A percentile compares a stretch with the other conserved stretches of the same genome.
Evolutionary conservation across 176 grass and related monocot species (phyloP).

Genomic region (Metroxylon sagu): DNA sequence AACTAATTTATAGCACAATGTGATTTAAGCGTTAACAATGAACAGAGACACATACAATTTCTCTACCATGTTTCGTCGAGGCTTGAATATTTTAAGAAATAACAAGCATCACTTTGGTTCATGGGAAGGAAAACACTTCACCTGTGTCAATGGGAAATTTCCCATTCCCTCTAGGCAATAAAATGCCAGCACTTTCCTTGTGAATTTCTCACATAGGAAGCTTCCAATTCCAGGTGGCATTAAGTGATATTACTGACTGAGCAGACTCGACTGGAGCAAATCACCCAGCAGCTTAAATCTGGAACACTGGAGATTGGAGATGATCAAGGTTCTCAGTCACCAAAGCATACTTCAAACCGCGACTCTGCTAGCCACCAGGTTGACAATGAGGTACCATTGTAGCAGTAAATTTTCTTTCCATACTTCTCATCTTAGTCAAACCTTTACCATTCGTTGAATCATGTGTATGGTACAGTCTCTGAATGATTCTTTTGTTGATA

Average conservation of each 20-base stretch:
- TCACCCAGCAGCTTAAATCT: constrained; percentile 56
- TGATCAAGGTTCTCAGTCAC: constrained; percentile 36
- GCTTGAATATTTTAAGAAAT: too few relatives aligned
- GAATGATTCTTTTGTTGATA: too few relatives aligned
- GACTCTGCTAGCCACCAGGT: constrained; percentile 24
- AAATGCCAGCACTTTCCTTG: constrained; percentile 31
- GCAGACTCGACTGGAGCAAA: constrained; percentile 92
- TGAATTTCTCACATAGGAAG: constrained; percentile 51
- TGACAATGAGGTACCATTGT: constrained; percentile 54
- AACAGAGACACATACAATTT: too few relatives aligned
- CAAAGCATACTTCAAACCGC: constrained; percentile 25
- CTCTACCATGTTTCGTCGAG: too few relatives aligned
- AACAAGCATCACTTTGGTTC: too few relatives aligned
- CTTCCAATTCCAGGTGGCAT: constrained; percentile 60
- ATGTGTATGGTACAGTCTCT: too few relatives aligned
- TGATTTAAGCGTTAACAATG: too few relatives aligned
- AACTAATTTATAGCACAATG: too few relatives aligned
- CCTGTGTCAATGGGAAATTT: constrained; percentile 12
- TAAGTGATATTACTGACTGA: constrained; percentile 80
- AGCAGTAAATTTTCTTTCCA: not conserved
- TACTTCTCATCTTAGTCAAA: too few relatives aligned
- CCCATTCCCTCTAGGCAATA: constrained; percentile 3
- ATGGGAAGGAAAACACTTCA: not conserved
- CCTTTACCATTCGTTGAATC: too few relatives aligned
- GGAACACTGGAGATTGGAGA: constrained; percentile 35